Evolutionary conservation across 78 protist genomes (phyloP).

Genomic region (Cavenderia fasciculata): DNA sequence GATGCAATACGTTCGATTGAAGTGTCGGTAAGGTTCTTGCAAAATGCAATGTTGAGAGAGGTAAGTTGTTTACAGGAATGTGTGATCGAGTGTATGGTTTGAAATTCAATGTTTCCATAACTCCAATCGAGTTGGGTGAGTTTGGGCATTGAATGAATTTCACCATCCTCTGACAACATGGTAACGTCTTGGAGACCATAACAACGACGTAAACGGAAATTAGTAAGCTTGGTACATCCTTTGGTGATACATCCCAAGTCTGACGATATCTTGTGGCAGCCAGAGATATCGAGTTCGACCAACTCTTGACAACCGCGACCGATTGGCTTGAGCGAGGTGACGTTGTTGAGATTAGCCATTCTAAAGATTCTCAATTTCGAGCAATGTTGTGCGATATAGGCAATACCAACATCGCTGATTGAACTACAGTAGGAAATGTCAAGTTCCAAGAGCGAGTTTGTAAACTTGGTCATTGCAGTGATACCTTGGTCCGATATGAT

Average conservation of each 20-base stretch:
- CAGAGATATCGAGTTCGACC: conserved; percentile 52
- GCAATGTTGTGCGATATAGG: conserved; percentile 23
- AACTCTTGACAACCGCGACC: conserved; percentile 26
- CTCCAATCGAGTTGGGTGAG: conserved; percentile 43
- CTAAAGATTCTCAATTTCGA: conserved; percentile 6
- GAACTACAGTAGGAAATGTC: conserved; percentile 24
- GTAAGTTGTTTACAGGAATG: conserved; percentile 37
- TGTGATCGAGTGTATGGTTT: conserved; percentile 53
- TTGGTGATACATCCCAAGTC: conserved; percentile 48
- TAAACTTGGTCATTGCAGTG: conserved; percentile 6
- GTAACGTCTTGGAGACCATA: conserved; percentile 67
- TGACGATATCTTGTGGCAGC: conserved; percentile 51
- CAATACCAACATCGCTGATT: conserved; percentile 18
- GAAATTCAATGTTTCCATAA: conserved; percentile 55
- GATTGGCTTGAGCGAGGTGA: conserved; percentile 56
- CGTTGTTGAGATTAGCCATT: conserved; percentile 33
- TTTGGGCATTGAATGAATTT: conserved; percentile 31
- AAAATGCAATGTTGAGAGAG: conserved; percentile 28
- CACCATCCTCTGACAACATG: conserved; percentile 55
- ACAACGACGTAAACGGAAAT: conserved; percentile 30
- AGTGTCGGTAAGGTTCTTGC: conserved; percentile 50
- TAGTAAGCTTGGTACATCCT: conserved; percentile 47
- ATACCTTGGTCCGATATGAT: conserved; percentile 38
- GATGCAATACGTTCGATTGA: conserved; percentile 64
- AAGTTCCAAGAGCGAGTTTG: not conserved